A percentile compares a stretch with the other conserved stretches of the same genome.
phyloP scores from a whole-genome alignment of 371 early-diverging fungal species.

The Mucor ambiguus region DNA sequence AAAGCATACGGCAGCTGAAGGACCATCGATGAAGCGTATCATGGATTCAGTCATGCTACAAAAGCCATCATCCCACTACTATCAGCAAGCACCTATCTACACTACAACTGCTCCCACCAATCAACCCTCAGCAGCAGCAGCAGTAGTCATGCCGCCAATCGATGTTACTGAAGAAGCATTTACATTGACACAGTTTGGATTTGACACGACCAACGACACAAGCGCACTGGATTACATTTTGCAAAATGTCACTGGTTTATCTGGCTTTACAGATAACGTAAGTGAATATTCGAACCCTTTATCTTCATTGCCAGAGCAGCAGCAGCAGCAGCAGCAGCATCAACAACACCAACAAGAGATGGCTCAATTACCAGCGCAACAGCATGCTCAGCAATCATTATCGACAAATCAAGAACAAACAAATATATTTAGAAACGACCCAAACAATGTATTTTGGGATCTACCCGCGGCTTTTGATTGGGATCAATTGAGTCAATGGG shows the following conservation, averaged over 20 bases:
- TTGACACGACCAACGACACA: slow-evolving; percentile 27
- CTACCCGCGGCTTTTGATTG: slow-evolving; percentile 39
- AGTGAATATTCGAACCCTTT: neutral
- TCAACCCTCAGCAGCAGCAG: neutral
- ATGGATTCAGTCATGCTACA: slow-evolving; percentile 16
- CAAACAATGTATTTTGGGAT: slow-evolving; percentile 45
- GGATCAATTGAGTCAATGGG: slow-evolving; percentile 39
- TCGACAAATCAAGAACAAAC: neutral
- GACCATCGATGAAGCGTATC: slow-evolving; percentile 6
- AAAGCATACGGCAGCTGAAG: neutral
- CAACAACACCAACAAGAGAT: too few species aligned
- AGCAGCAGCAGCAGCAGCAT: neutral
- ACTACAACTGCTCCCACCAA: neutral
- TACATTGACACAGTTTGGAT: slow-evolving; percentile 43
- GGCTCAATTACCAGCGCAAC: neutral
- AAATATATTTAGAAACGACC: slow-evolving; percentile 34
- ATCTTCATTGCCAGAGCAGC: neutral
- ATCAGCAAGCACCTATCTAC: neutral
- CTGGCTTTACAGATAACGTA: neutral
- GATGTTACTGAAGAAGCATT: slow-evolving; percentile 34
- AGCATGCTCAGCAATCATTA: neutral
- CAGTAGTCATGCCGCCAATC: neutral
- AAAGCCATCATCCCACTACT: neutral
- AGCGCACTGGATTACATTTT: slow-evolving; percentile 18
- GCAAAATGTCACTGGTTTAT: slow-evolving; percentile 7